Percentiles rank a stretch among this genome's conserved stretches.
Evolutionary conservation across 2,329 filamentous ascomycete genomes (phyloP).

Genomic region (Scortechinia acanthostroma): DNA sequence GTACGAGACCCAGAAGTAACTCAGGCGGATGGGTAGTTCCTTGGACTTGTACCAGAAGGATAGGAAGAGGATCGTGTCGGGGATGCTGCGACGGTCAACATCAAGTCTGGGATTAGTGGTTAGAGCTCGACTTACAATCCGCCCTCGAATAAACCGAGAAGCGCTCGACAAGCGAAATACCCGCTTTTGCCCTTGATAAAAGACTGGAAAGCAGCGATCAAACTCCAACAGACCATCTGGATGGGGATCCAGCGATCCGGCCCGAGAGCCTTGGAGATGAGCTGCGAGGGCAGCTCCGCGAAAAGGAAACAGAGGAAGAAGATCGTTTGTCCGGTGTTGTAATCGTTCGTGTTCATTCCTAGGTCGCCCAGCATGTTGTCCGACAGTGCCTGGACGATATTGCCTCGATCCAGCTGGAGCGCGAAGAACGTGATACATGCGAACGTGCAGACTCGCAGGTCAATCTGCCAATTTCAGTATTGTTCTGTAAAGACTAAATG

Average conservation of each 20-base stretch:
- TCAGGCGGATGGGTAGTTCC: conserved; percentile 62
- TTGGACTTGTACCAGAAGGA: conserved; percentile 71
- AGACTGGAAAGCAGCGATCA: conserved; percentile 38
- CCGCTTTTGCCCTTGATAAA: conserved; percentile 33
- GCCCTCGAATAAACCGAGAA: conserved; percentile 30
- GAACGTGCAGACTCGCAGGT: conserved; percentile 27
- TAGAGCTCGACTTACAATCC: conserved; percentile 6
- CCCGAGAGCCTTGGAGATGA: conserved; percentile 40
- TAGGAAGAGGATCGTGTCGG: conserved; percentile 59
- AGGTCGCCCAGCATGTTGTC: conserved; percentile 5
- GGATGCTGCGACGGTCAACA: conserved; percentile 46
- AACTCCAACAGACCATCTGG: conserved; percentile 37
- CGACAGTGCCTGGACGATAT: conserved; percentile 14
- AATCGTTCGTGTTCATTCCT: conserved; percentile 28
- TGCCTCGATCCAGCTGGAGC: conserved; percentile 31
- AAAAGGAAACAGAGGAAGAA: conserved; percentile 37
- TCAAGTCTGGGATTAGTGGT: background rate
- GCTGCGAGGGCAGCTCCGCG: conserved; percentile 44
- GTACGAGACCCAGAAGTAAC: conserved; percentile 66
- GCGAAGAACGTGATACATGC: conserved; percentile 30
- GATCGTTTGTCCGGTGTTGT: conserved; percentile 38
- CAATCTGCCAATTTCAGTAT: conserved; percentile 31
- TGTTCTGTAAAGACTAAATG: no score
- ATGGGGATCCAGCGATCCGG: conserved; percentile 36
- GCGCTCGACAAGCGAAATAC: conserved; percentile 26